Conservation (phyloP, 192 early-diverging fungal genomes). For the Mortierella hygrophila region DNA sequence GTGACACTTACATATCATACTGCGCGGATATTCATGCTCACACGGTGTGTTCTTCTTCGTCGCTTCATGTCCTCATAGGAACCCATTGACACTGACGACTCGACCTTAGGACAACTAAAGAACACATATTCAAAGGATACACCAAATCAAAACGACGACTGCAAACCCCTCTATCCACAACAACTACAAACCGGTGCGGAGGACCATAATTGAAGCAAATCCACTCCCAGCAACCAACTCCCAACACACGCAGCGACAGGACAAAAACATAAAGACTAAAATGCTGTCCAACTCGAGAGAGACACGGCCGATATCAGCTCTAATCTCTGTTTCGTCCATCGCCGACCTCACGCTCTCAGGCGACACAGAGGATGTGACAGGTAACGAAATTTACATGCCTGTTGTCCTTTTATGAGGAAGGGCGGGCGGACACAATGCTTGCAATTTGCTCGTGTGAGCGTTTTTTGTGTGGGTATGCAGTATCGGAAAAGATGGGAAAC, state of each 20-base stretch:
- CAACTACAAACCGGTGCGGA: not conserved
- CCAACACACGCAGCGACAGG: not conserved
- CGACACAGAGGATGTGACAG: conserved; percentile 52
- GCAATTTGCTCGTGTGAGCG: not conserved
- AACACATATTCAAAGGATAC: too few species aligned
- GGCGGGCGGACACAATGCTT: not conserved
- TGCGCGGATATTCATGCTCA: not conserved
- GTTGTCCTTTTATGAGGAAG: not conserved
- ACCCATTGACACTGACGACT: not conserved
- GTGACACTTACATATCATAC: too few species aligned
- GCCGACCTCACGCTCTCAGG: conserved; percentile 44
- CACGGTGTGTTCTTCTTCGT: too few species aligned
- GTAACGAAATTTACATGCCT: conserved; percentile 16
- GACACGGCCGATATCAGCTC: conserved; percentile 35
- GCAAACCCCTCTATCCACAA: not conserved
- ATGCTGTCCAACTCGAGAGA: conserved; percentile 52
- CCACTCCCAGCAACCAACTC: conserved; percentile 1
- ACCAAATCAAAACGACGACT: too few species aligned
- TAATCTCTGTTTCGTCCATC: conserved; percentile 55
- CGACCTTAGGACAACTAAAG: not conserved
- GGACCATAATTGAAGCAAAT: too few species aligned
- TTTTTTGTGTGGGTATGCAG: not conserved
- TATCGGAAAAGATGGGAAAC: not conserved
- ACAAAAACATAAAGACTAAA: conserved; percentile 2
- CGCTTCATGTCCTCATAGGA: too few species aligned